These are phyloP conservation scores for Toxicodendron radicans DNA, from an alignment of 345 rosid genomes.

Conservation along the genomic window DNA sequence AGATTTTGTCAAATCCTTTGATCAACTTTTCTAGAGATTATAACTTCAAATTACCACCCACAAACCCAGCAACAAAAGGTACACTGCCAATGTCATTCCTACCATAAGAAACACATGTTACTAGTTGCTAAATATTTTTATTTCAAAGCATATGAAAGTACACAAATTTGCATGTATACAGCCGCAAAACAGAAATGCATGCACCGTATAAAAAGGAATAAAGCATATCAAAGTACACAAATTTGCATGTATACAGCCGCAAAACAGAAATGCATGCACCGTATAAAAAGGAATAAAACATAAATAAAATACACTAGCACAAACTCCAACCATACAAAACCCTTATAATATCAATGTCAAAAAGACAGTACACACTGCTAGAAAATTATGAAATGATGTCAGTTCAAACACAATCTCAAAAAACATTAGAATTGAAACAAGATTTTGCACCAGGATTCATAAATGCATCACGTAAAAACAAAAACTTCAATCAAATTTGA, in stretches of 20 bases:
- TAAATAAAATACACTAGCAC: conserved; percentile 10
- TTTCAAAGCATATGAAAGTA: not conserved
- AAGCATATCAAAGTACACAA: too few relatives aligned
- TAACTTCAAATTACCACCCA: not conserved
- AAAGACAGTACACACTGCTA: not conserved
- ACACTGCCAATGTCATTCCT: not conserved
- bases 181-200: too few relatives aligned
- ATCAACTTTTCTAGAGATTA: not conserved
- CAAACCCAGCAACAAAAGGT: not conserved
- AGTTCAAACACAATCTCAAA: not conserved
- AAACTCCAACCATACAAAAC: not conserved
- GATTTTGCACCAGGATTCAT: too few relatives aligned
- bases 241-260: too few relatives aligned
- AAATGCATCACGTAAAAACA: not conserved
- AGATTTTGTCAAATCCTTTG: not conserved
- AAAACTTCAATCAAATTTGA: not conserved
- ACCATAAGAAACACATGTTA: not conserved
- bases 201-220: too few relatives aligned
- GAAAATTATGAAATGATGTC: conserved; percentile 2
- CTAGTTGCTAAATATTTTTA: not conserved
- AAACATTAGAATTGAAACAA: not conserved
- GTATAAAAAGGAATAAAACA: conserved; percentile 11
- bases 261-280: conserved; percentile 11
- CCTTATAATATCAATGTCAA: not conserved
- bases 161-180: not conserved